Evolutionary conservation across 1,139 yeast species (phyloP).

Genomic region (Arxiozyma heterogenica): DNA sequence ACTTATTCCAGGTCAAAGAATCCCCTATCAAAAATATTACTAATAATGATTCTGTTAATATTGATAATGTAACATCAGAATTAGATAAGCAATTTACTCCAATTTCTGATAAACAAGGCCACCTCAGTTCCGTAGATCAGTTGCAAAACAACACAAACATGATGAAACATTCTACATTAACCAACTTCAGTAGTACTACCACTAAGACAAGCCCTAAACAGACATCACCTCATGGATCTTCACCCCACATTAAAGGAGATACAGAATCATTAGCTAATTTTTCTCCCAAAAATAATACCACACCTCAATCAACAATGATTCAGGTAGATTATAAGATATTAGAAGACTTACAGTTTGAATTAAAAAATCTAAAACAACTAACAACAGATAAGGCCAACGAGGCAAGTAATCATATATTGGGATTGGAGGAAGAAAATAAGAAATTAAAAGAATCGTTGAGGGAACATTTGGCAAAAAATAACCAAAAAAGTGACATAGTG

Average conservation of each 20-base stretch:
- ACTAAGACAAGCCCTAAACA: background rate
- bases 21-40: background rate
- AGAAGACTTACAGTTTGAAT: conserved; percentile 35
- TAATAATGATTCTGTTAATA: background rate
- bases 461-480: conserved; percentile 34
- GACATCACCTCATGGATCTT: background rate
- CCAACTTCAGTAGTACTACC: background rate
- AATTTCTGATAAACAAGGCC: background rate
- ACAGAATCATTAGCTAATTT: background rate
- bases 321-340: conserved; percentile 4
- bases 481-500: conserved; percentile 25
- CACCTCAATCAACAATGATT: background rate
- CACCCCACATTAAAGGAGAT: background rate
- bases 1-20: background rate
- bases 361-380: conserved; percentile 38
- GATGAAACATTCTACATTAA: conserved; percentile 1
- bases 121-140: background rate
- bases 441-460: conserved; percentile 19
- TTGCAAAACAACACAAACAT: background rate
- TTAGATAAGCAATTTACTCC: background rate
- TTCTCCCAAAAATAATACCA: background rate
- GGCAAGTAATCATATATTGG: conserved; percentile 44
- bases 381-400: conserved; percentile 44
- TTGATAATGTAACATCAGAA: background rate
- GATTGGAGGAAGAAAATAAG: conserved; percentile 40